Conservation (phyloP, 225 moss, liverwort and hornwort genomes). For the Takakia lepidozioides region DNA sequence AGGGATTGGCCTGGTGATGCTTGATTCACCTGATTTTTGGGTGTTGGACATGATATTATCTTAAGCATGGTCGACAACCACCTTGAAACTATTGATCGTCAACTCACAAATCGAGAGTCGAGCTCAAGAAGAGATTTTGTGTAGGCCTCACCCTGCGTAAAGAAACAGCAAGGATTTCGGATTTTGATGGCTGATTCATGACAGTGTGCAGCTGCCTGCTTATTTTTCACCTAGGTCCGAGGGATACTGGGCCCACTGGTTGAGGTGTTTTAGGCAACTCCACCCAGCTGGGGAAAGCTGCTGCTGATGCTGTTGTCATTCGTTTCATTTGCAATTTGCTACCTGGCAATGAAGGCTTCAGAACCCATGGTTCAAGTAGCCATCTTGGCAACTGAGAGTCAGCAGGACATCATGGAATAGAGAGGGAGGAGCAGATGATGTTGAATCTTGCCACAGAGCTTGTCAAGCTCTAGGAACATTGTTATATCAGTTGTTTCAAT, state of each 20-base stretch:
- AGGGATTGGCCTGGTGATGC: no score
- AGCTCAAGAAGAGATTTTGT: no score
- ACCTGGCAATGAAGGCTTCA: conserved; percentile 74
- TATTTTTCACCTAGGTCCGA: conserved; percentile 51
- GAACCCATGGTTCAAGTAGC: no score
- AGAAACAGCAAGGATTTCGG: no score
- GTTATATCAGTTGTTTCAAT: conserved; percentile 61
- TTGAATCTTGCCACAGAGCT: conserved; percentile 73
- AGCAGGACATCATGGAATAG: conserved; percentile 80
- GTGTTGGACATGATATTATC: no score
- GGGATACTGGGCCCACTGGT: conserved; percentile 66
- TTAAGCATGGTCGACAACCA: no score
- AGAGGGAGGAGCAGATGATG: conserved; percentile 86
- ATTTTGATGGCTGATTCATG: no score
- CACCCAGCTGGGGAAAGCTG: conserved; percentile 74
- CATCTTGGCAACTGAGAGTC: conserved; percentile 74
- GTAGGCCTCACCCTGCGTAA: no score
- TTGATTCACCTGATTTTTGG: no score
- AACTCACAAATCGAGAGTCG: no score
- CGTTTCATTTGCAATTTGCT: conserved; percentile 74
- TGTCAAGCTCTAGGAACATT: conserved; percentile 77
- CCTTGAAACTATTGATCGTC: no score
- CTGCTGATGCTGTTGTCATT: conserved; percentile 72
- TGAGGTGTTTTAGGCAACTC: conserved; percentile 73
- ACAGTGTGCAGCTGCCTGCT: conserved; percentile 41